Base-by-base conservation (phyloP, 305 asterid species). In the Vinca major region DNA sequence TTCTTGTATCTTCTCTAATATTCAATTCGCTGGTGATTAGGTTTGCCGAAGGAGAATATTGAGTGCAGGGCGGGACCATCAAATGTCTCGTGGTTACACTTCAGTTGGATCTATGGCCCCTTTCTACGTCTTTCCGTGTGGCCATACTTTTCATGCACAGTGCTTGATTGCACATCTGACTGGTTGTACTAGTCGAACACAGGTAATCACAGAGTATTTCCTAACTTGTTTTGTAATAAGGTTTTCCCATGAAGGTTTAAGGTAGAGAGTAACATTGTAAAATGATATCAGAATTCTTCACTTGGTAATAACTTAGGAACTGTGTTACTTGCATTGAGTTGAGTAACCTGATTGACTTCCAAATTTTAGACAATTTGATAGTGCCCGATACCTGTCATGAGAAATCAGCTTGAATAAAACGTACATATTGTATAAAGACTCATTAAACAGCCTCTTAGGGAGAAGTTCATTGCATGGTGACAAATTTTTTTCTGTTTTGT, bases 61-160 rank as follows among this genome's bases (percentile, higher is more conserved):
- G 78, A 85, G 79, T 71, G 75, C 80, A 69, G 91, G 83, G 43
- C 89, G 78, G 71, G 92, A 87, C 71, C 83, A 80, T 74, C 87
- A 83, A 70, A 84, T 78, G 89, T 82, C 89, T 66, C 80, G 87
- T 75, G 84, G 80, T 49, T 91, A 91, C 79, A 78, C 89, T 26
- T 77, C 95, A 49, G 87, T 86, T 75, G 99, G 96, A 77, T 80
- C 94, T 13, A 89, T 91, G 95, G 90, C 96, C 69, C 97, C 99
- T 76, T 91, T 93, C 84, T 93, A 93, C 70, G 97, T 89, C 76
- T 93, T 93, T 72, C 99, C 99, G 8, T 93, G 99, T 78, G 96
- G 89, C 54, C 99, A 93, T 82, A 82, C 97, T 73, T 93, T 91
- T 79, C 99, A 93, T 60, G 86, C 95, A 6, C 88, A 86, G 73